Evolutionary conservation across 2,329 filamentous ascomycete species (phyloP).

Genomic region (Trichophyton verrucosum): DNA sequence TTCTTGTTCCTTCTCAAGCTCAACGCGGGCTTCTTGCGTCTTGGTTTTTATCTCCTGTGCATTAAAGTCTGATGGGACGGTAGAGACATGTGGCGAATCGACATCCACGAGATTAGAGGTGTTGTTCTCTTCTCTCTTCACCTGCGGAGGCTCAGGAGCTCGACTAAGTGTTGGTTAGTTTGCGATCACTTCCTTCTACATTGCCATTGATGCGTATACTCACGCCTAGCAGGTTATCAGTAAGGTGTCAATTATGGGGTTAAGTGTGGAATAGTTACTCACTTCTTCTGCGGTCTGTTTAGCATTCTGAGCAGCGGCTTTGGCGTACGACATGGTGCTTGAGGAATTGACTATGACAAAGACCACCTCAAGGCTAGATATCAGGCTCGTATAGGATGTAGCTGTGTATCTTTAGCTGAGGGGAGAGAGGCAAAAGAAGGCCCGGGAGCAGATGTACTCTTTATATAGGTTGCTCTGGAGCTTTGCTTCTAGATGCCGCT

Average conservation of each 20-base stretch:
- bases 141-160: constrained; percentile 28
- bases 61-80: constrained; percentile 32
- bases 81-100: constrained; percentile 34
- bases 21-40: constrained; percentile 35
- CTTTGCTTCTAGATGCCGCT: background rate
- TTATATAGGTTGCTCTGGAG: background rate
- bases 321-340: constrained; percentile 36
- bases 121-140: constrained; percentile 26
- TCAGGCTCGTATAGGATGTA: background rate
- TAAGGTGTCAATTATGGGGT: background rate
- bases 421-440: background rate
- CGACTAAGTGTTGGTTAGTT: constrained; percentile 21
- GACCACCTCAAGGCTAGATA: background rate
- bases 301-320: constrained; percentile 35
- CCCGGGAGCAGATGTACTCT: background rate
- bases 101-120: constrained; percentile 36
- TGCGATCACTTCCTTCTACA: background rate
- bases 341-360: background rate
- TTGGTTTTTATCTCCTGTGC: constrained; percentile 33
- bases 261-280: constrained; percentile 18
- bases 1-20: constrained; percentile 25
- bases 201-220: constrained; percentile 15
- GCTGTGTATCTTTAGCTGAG: background rate
- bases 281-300: constrained; percentile 39
- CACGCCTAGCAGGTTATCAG: constrained; percentile 25